phyloP scores from a whole-genome alignment of 2,329 filamentous ascomycete species.

The Arthroderma sp. region DNA sequence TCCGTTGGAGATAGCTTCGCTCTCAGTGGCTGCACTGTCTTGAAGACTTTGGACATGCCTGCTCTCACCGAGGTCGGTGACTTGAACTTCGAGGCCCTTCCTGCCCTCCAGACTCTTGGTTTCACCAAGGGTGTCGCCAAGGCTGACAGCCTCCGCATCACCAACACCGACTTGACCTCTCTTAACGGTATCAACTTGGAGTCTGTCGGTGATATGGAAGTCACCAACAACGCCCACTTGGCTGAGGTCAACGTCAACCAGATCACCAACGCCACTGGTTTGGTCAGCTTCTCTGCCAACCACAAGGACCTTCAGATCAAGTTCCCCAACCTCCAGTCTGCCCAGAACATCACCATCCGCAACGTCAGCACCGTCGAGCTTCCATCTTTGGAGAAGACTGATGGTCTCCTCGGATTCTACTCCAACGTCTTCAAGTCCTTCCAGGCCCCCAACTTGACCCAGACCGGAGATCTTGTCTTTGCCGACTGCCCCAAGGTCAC shows the following conservation, averaged over 20 bases:
- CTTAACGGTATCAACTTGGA: constrained; percentile 71
- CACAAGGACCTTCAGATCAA: constrained; percentile 55
- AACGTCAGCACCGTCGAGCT: constrained; percentile 64
- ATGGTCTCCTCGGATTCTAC: constrained; percentile 72
- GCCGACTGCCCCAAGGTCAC: constrained; percentile 43
- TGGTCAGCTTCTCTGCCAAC: constrained; percentile 69
- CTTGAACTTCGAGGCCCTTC: constrained; percentile 62
- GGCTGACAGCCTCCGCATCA: constrained; percentile 58
- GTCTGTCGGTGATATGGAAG: constrained; percentile 57
- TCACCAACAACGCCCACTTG: constrained; percentile 84
- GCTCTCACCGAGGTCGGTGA: constrained; percentile 50
- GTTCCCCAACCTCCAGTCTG: constrained; percentile 66
- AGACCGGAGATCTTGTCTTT: constrained; percentile 42
- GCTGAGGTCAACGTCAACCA: constrained; percentile 58
- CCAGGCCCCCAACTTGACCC: constrained; percentile 34
- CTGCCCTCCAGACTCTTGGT: constrained; percentile 44
- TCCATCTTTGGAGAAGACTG: constrained; percentile 59
- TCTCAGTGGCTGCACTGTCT: constrained; percentile 53
- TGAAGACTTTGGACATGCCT: constrained; percentile 56
- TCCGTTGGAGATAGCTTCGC: constrained; percentile 58
- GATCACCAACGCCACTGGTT: constrained; percentile 59
- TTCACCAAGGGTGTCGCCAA: constrained; percentile 54
- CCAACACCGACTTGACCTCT: constrained; percentile 70
- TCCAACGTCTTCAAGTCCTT: constrained; percentile 47
- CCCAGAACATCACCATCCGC: constrained; percentile 68